A percentile compares a stretch with the other conserved stretches of the same genome.
These are phyloP conservation scores for Fraxinus xanthoxyloides DNA, from an alignment of 305 asterid genomes.

Conservation along the genomic window DNA sequence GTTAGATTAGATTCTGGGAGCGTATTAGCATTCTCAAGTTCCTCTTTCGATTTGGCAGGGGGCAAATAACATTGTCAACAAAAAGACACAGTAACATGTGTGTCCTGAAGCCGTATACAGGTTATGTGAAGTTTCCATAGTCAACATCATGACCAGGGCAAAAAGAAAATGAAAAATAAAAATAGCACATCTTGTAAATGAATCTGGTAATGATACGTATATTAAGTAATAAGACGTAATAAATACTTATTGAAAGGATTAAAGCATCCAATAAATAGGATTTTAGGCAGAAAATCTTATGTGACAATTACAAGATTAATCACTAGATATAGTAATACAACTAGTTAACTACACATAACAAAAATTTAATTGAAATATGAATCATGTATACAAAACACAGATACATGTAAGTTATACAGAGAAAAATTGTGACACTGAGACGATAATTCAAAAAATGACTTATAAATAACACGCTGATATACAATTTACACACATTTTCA, in stretches of 20 bases:
- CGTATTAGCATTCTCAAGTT: neutral
- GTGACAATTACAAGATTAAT: neutral
- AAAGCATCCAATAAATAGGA: neutral
- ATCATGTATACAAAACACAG: neutral
- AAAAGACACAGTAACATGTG: neutral
- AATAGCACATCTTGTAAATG: neutral
- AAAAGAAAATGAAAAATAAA: neutral
- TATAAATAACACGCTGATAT: neutral
- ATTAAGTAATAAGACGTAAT: neutral
- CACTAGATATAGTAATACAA: neutral
- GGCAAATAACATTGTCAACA: neutral
- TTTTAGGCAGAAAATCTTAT: neutral
- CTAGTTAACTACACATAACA: neutral
- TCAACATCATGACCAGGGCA: neutral
- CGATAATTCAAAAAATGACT: neutral
- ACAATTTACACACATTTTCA: conserved; percentile 11
- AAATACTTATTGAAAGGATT: neutral
- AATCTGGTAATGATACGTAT: neutral
- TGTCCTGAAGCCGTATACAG: neutral
- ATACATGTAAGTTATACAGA: neutral
- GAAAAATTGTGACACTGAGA: neutral
- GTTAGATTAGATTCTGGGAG: neutral
- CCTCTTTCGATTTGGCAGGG: neutral
- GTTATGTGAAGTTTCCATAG: neutral
- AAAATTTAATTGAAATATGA: neutral